phyloP scores from a whole-genome alignment of 2,329 filamentous ascomycete species.

The Fusarium bulbicola region DNA sequence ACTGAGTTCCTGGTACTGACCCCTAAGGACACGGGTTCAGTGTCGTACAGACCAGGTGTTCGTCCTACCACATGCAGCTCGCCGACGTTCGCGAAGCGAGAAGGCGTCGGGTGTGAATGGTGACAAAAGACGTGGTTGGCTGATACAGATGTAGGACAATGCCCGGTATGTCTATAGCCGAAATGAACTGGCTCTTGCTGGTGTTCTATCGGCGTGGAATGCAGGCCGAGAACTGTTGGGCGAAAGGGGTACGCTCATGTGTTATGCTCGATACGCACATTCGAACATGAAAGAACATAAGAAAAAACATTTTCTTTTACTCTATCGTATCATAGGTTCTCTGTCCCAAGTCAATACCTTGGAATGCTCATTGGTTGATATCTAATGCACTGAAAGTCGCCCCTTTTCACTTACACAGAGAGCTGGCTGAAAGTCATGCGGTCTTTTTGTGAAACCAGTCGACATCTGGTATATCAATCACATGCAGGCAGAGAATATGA shows the following conservation, averaged over 20 bases:
- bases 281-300: background rate
- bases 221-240: background rate
- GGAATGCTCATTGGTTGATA: background rate
- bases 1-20: background rate
- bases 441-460: background rate
- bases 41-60: slow-evolving; percentile 25
- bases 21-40: background rate
- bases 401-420: background rate
- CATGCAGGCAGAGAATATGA: background rate
- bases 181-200: slow-evolving; percentile 11
- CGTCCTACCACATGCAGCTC: slow-evolving; percentile 32
- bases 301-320: background rate
- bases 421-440: background rate
- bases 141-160: slow-evolving; percentile 9
- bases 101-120: slow-evolving; percentile 11
- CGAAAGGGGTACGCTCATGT: background rate
- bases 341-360: no score
- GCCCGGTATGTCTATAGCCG: slow-evolving; percentile 16
- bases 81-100: slow-evolving; percentile 37
- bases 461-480: background rate
- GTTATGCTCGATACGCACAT: background rate
- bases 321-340: background rate
- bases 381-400: background rate
- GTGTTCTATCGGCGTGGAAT: background rate
- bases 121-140: slow-evolving; percentile 13